Percentiles rank a stretch among this genome's conserved stretches.
Evolutionary conservation across 352 stramenopile species (phyloP).

Genomic region (Phytophthora macrochlamydospora): DNA sequence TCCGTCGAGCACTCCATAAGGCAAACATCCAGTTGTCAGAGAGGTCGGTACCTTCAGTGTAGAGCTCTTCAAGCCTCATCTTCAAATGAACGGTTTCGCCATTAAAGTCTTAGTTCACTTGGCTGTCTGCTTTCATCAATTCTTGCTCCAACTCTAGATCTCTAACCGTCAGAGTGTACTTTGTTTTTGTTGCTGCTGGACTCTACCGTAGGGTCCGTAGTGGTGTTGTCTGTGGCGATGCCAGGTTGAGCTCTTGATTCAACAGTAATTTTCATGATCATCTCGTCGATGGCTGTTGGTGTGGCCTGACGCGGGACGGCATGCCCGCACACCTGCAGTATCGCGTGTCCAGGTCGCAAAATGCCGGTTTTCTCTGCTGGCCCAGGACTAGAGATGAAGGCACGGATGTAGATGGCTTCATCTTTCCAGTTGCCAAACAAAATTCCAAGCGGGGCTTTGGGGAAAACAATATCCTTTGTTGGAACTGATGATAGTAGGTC

Average conservation of each 20-base stretch:
- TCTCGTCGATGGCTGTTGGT: slow-evolving; percentile 60
- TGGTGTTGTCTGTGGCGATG: slow-evolving; percentile 9
- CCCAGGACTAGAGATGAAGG: slow-evolving; percentile 80
- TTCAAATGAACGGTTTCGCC: background rate
- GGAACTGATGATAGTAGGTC: slow-evolving; percentile 24
- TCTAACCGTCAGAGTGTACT: slow-evolving; percentile 74
- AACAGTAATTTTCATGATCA: slow-evolving; percentile 59
- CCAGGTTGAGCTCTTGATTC: slow-evolving; percentile 16
- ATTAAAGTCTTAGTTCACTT: background rate
- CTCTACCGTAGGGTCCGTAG: slow-evolving; percentile 5
- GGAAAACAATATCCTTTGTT: slow-evolving; percentile 67
- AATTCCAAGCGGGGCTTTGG: slow-evolving; percentile 70
- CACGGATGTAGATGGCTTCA: slow-evolving; percentile 73
- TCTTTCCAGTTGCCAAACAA: slow-evolving; percentile 87
- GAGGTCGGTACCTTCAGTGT: no score
- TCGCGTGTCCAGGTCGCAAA: slow-evolving; percentile 61
- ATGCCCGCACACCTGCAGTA: slow-evolving; percentile 80
- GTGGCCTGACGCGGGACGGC: slow-evolving; percentile 65
- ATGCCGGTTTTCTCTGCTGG: slow-evolving; percentile 74
- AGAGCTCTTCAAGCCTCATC: no score
- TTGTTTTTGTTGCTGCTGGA: slow-evolving; percentile 20
- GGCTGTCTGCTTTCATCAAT: slow-evolving; percentile 60
- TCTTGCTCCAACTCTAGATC: slow-evolving; percentile 83
- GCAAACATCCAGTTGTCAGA: slow-evolving; percentile 36
- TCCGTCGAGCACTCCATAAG: slow-evolving; percentile 58